Evolutionary conservation across 805 yeast species (phyloP), one percentile per base, ranked within the genome.

Genomic region (Brettanomyces custersianus): DNA sequence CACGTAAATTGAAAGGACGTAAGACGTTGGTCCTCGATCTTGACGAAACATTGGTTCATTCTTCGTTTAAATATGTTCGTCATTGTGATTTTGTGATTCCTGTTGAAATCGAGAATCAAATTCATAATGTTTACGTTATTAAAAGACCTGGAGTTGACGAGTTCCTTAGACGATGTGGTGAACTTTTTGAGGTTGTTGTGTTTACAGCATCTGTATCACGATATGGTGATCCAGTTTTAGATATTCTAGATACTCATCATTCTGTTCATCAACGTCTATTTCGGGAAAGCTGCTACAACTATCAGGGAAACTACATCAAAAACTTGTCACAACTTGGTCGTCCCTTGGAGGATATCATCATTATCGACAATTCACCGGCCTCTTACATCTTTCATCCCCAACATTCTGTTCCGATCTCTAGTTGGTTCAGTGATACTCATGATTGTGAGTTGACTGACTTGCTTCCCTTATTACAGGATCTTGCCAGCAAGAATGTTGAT

Each of bases 71-170:
- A 58, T 86, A 80, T 57, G 70, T 92, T 39, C 75, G 94, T 40
- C 81, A 87, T 31, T 95, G 96, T 2, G 99, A 92, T 61, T 92
- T 92, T 61, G 94, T 94, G 32, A 85, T 92, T 34, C 97, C 98
- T 12, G 98, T 92, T 36, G 97, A 90, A 57, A 90, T 92, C 43
- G 97, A 92, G 50, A 80, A 80, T 49, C 90, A 84, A 55, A 70
- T 79, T 22, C 97, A 92, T 58, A 90, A 85, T 51, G 98, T 92
- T 30, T 92, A 87, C 55, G 98, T 92, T 18, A 87, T 88, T 38
- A 92, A 92, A 55, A 73, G 99, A 50, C 99, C 99, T 1, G 98
- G 98, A 1, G 97, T 94, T 34, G 98, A 92, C 60, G 94, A 85
- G 54, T 92, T 92, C 52, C 66, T 92, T 65, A 65, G 64, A 48